Evolutionary conservation across 257 asterid genomes (phyloP).

Genomic region (Forsythia suspensa): DNA sequence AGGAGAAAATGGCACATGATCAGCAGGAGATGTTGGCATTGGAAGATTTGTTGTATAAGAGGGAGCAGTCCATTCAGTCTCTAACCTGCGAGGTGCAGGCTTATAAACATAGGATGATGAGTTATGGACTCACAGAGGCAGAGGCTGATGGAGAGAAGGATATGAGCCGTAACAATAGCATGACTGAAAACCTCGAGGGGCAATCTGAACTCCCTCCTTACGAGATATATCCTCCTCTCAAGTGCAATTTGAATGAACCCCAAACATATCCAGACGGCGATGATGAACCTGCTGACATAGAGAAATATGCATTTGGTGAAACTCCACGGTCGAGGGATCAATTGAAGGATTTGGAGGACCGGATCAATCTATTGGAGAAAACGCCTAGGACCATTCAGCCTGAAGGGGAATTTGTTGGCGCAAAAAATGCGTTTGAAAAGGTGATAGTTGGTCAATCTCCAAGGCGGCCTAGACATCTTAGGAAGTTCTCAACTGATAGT

Average conservation of each 20-base stretch:
- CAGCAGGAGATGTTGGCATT: constrained; percentile 64
- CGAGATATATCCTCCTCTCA: constrained; percentile 78
- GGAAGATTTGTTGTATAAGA: constrained; percentile 88
- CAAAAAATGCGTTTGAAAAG: constrained; percentile 62
- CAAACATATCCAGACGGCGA: constrained; percentile 46
- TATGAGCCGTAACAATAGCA: constrained; percentile 48
- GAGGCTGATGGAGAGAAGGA: constrained; percentile 58
- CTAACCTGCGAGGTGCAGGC: constrained; percentile 75
- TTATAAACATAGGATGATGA: constrained; percentile 83
- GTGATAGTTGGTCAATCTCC: constrained; percentile 82
- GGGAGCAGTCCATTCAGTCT: constrained; percentile 77
- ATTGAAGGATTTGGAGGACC: constrained; percentile 66
- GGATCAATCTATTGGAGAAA: constrained; percentile 80
- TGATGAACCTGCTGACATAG: constrained; percentile 60
- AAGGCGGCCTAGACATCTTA: constrained; percentile 48
- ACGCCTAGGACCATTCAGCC: constrained; percentile 63
- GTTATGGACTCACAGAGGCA: constrained; percentile 74
- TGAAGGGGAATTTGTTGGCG: constrained; percentile 39
- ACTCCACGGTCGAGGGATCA: constrained; percentile 60
- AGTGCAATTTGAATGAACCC: constrained; percentile 59
- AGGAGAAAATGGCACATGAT: constrained; percentile 95
- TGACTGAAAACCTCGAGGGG: constrained; percentile 45
- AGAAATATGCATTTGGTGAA: constrained; percentile 76
- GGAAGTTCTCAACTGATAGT: constrained; percentile 66
- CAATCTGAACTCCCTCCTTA: constrained; percentile 43